Percentiles rank a stretch among this genome's conserved stretches.
phyloP scores from a whole-genome alignment of 2,329 filamentous ascomycete species.

The Aspergillus ustus region DNA sequence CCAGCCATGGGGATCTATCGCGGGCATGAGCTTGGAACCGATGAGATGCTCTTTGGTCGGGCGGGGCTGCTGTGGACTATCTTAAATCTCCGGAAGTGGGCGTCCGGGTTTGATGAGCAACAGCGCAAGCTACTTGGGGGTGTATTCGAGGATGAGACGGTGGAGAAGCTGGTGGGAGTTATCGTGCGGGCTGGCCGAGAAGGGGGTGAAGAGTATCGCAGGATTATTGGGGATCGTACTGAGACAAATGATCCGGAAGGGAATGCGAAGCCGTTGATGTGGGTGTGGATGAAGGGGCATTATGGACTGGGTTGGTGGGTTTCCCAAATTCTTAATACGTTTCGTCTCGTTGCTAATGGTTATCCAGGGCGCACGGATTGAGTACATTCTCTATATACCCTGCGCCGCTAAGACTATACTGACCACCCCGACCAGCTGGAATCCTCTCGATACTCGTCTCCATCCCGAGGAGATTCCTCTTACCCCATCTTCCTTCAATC shows the following conservation, averaged over 20 bases:
- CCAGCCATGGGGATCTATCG: constrained; percentile 26
- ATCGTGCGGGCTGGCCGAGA: constrained; percentile 37
- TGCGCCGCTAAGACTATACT: not conserved
- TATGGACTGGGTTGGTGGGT: constrained; percentile 47
- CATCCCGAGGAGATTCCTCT: constrained; percentile 29
- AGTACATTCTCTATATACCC: constrained; percentile 18
- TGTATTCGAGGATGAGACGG: constrained; percentile 33
- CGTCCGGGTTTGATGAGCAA: constrained; percentile 23
- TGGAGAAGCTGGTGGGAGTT: constrained; percentile 38
- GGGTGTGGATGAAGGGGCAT: constrained; percentile 42
- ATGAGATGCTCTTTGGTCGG: constrained; percentile 47
- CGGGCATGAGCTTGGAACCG: constrained; percentile 38
- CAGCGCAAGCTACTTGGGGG: constrained; percentile 27
- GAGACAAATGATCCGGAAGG: constrained; percentile 34
- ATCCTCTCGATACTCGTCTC: constrained; percentile 43
- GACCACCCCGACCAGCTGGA: constrained; percentile 31
- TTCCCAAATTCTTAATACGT: too few species aligned
- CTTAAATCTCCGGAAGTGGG: constrained; percentile 38
- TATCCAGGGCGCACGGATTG: constrained; percentile 35
- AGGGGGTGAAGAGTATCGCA: constrained; percentile 35
- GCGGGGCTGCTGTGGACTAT: constrained; percentile 43
- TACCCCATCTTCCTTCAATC: constrained; percentile 38
- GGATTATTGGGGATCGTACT: constrained; percentile 33
- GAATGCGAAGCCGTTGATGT: constrained; percentile 46
- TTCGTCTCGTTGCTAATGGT: not conserved